Base-by-base conservation (phyloP, 177 flowering plant genomes). In the Vitis hybrid region DNA sequence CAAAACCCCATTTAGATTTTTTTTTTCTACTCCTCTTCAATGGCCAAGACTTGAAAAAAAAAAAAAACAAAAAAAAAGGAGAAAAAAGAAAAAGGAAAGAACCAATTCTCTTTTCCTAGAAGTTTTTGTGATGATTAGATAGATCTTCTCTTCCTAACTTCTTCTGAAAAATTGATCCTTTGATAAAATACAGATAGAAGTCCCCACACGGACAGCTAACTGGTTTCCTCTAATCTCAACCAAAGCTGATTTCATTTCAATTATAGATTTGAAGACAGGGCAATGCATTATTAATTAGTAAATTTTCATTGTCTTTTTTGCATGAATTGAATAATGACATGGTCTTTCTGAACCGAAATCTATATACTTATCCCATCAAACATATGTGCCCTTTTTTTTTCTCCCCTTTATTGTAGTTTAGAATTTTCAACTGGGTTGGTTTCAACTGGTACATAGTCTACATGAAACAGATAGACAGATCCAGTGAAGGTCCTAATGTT, bases 401-500 rank as follows among this genome's bases (percentile, higher is more conserved):
- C 45, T 40, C 45, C 45, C 45, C 45, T 40, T 3, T 40, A 15
- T 32, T n/a, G 34, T 18, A 7, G 64, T 14, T 14, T 19, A 32
- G 40, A 63, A 48, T 14, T 17, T 48, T 63, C 66, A 23, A 60
- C 62, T 26, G 23, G 62, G 14, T 34, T n/a, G 11, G 62, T 11
- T 8, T 60, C 62, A 63, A 50, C 34, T 34, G 67, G 56, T 48
- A 49, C 67, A 19, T 32, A 51, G 34, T 50, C 34, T 23, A 64
- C 8, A 64, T 13, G 21, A n/a, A 15, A 17, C 4, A 1, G 45
- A 40, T 40, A 7, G 13, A 50, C 17, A 11, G 13, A 51, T 61
- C 49, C 49, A 32, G 64, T 61, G 51, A 61, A 61, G 49, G 19
- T 63, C 66, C 48, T 26, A 63, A n/a, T n/a, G 40, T 14, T 15